These are phyloP conservation scores for Tolypocladium sp. DNA, from an alignment of 2,329 filamentous ascomycete genomes.

Conservation along the genomic window DNA sequence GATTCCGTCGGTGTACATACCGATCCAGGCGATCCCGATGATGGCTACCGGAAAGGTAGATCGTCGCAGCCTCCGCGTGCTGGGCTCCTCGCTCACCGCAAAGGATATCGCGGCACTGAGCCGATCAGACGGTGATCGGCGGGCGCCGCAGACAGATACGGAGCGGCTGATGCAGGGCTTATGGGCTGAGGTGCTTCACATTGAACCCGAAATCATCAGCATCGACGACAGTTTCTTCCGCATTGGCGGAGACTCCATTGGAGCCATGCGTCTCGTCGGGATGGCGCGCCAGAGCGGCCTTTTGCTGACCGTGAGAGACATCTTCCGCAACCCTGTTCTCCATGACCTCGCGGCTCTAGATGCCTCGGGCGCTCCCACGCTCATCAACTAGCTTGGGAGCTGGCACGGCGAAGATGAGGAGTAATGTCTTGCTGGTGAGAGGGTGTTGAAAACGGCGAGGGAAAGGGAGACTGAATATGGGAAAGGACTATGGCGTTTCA, in stretches of 20 bases:
- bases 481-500: neutral
- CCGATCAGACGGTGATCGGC: constrained; percentile 4
- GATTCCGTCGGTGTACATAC: constrained; percentile 5
- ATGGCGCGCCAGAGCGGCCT: constrained; percentile 15
- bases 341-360: constrained; percentile 1
- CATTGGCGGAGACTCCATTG: constrained; percentile 31
- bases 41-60: constrained; percentile 4
- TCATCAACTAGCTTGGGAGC: neutral
- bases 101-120: constrained; percentile 1
- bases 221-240: constrained; percentile 24
- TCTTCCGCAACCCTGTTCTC: constrained; percentile 12
- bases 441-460: too few relatives aligned
- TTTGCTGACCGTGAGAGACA: constrained; percentile 14
- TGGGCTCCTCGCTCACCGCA: neutral
- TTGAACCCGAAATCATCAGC: constrained; percentile 19
- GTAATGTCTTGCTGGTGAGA: neutral
- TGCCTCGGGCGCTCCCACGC: neutral
- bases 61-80: constrained; percentile 1
- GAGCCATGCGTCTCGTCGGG: constrained; percentile 28
- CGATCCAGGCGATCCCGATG: constrained; percentile 2
- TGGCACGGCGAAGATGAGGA: neutral
- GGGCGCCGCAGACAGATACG: constrained; percentile 2
- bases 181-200: constrained; percentile 28
- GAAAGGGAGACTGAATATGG: too few relatives aligned
- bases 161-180: constrained; percentile 15